Conservation (phyloP, 768 basidiomycete species). For the Rhodotorula paludigena region DNA sequence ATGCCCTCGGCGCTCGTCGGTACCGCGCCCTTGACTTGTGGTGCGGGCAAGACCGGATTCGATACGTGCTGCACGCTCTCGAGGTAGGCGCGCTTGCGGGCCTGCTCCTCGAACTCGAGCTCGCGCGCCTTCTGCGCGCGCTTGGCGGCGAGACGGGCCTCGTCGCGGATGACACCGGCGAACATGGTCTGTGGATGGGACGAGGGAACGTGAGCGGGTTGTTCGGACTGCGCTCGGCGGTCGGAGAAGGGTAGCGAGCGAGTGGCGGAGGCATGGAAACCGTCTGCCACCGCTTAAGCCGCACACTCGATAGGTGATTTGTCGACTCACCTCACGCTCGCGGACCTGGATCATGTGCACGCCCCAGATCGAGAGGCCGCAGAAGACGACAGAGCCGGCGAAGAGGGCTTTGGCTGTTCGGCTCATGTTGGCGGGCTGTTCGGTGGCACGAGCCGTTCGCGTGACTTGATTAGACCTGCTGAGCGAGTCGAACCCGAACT, state of each 20-base stretch:
- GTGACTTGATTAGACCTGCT: not conserved
- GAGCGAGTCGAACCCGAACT: too few species aligned
- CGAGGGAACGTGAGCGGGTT: not conserved
- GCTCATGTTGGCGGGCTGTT: constrained; percentile 2
- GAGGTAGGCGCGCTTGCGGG: constrained; percentile 33
- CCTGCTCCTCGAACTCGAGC: constrained; percentile 38
- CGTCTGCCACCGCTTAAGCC: too few species aligned
- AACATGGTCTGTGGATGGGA: constrained; percentile 27
- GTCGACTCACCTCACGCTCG: constrained; percentile 30
- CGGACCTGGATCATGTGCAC: constrained; percentile 35
- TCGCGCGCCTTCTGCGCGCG: constrained; percentile 20
- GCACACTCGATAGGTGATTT: too few species aligned
- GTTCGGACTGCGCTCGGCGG: too few species aligned
- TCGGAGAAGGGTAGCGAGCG: not conserved
- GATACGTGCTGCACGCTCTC: constrained; percentile 26
- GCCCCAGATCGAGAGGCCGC: constrained; percentile 28
- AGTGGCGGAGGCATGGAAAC: too few species aligned
- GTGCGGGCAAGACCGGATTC: constrained; percentile 10
- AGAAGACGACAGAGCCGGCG: constrained; percentile 13
- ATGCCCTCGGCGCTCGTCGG: constrained; percentile 32
- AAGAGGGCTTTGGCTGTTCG: constrained; percentile 31
- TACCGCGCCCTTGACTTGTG: constrained; percentile 1
- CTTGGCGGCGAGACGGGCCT: constrained; percentile 25
- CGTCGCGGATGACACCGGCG: constrained; percentile 36
- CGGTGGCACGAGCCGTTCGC: not conserved